phyloP scores from a whole-genome alignment of 1,139 yeast genomes.

The Geotrichum candidum region DNA sequence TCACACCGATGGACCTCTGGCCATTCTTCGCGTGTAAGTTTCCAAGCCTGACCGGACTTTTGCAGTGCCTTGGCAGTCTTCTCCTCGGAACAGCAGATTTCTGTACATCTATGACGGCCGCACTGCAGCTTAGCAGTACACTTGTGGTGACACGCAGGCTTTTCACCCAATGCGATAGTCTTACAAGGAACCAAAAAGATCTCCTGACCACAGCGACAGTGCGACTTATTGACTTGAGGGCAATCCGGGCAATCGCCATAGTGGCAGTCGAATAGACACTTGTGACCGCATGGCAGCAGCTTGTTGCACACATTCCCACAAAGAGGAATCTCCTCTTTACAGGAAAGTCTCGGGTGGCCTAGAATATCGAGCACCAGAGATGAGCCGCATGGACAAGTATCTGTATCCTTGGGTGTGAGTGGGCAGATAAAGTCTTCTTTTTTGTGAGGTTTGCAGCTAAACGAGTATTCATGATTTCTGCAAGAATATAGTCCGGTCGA shows the following conservation, averaged over 20 bases:
- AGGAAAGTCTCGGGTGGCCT: slow-evolving; percentile 47
- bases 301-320: slow-evolving; percentile 66
- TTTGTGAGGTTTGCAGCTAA: slow-evolving; percentile 54
- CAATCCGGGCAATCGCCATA: slow-evolving; percentile 71
- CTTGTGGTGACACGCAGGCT: slow-evolving; percentile 63
- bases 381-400: slow-evolving; percentile 76
- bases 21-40: slow-evolving; percentile 34
- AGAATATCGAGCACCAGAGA: slow-evolving; percentile 37
- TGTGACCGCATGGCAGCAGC: slow-evolving; percentile 61
- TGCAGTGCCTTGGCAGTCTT: slow-evolving; percentile 59
- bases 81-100: slow-evolving; percentile 65
- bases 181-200: slow-evolving; percentile 58
- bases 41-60: slow-evolving; percentile 40
- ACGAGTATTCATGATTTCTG: slow-evolving; percentile 54
- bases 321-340: slow-evolving; percentile 69
- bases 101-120: slow-evolving; percentile 70
- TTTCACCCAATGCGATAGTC: slow-evolving; percentile 45
- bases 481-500: slow-evolving; percentile 57
- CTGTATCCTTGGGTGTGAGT: slow-evolving; percentile 51
- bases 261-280: slow-evolving; percentile 67
- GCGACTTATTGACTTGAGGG: slow-evolving; percentile 38
- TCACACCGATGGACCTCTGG: slow-evolving; percentile 59
- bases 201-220: slow-evolving; percentile 49
- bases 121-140: slow-evolving; percentile 76
- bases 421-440: slow-evolving; percentile 49